phyloP scores from a whole-genome alignment of 225 moss, liverwort and hornwort species.

The Thuidium tamariscinum region DNA sequence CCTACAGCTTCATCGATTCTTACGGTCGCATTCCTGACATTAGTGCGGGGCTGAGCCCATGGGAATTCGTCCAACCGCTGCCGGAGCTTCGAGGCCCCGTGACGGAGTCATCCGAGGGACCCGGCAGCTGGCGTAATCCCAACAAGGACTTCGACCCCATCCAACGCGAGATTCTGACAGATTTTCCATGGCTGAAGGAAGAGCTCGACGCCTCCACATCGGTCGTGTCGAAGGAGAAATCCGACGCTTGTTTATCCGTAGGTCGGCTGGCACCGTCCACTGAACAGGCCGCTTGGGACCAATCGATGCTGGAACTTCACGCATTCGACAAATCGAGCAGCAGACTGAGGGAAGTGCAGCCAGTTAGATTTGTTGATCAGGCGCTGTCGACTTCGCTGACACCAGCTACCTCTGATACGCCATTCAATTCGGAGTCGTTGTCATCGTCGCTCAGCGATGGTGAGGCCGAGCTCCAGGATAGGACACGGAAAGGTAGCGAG shows the following conservation, averaged over 20 bases:
- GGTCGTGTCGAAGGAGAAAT: not conserved
- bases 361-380: not conserved
- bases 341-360: not conserved
- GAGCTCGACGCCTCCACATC: not conserved
- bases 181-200: constrained; percentile 29
- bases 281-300: constrained; percentile 1
- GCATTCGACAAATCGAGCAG: not conserved
- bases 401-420: not conserved
- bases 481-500: not conserved
- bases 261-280: not conserved
- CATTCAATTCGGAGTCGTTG: constrained; percentile 12
- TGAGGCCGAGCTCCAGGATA: not conserved
- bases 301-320: not conserved
- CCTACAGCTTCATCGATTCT: not conserved
- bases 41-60: not conserved
- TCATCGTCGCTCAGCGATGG: constrained; percentile 37
- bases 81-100: not conserved
- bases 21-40: not conserved
- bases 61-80: not conserved
- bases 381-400: not conserved
- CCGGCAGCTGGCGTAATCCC: not conserved
- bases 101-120: not conserved
- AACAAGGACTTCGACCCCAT: constrained; percentile 6
- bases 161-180: constrained; percentile 19
- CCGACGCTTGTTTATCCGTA: not conserved